Base-by-base conservation (phyloP, 1,284 basidiomycete genomes). In the Cryptococcus depauperatus region DNA sequence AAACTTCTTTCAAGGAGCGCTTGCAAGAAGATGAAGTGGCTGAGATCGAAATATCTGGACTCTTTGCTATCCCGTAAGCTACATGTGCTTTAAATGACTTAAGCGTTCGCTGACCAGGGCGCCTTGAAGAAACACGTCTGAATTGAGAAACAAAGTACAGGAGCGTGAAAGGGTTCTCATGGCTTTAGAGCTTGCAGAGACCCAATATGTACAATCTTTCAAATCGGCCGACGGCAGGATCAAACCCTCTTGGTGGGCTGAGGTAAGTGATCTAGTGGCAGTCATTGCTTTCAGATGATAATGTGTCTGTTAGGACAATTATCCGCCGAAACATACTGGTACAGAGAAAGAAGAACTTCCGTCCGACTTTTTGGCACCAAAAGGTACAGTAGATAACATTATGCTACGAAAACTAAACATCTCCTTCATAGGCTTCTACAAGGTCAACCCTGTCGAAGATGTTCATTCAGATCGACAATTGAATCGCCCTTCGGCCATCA, bases 111-210 rank as follows among this genome's bases (percentile, higher is more conserved):
- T 33, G 26, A 5, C 4, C 1, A 11, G n/a, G n/a, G n/a, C n/a
- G n/a, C 6, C 16, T 14, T 22, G 16, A n/a, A 25, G 84, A 21
- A 81, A 85, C 57, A 85, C 82, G 0, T 74, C 76, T 11, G 72
- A 72, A 3, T 71, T 87, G n/a, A 77, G 78, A 0, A 55, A 77
- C 3, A 75, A 86, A 21, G 82, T 87, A 35, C 76, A 79, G 23
- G 79, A 85, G 62, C 75, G 85, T 21, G 82, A 83, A 50, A 75
- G 77, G 55, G 79, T 85, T 18, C 70, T 88, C 19, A 78, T 85
- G 51, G 78, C 82, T 48, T 75, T 89, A 7, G 85, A 89, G 69
- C 76, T 81, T 40, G 82, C 83, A 3, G 85, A 87, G 69, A 78
- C 82, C 5, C 77, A 76, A 57, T 87, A 86, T 59, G 84, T 88